Conservation (phyloP, 2,329 filamentous ascomycete genomes). For the Fusarium buxicola region DNA sequence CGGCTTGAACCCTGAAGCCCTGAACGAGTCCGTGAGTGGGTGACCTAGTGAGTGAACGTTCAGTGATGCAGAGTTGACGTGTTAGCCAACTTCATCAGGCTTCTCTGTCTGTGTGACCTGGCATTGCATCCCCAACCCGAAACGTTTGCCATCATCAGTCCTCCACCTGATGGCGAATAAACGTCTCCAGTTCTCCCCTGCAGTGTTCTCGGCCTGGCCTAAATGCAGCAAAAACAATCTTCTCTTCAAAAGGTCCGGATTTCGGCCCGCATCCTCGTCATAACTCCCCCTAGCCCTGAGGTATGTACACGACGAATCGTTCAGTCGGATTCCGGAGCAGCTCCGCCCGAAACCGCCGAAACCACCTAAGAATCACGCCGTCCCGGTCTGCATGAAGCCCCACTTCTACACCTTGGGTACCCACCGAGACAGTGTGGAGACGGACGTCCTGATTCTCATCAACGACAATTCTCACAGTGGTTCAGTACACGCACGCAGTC, state of each 20-base stretch:
- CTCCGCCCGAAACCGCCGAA: conserved; percentile 30
- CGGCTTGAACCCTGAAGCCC: conserved; percentile 23
- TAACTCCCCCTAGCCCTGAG: background rate
- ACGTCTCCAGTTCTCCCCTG: background rate
- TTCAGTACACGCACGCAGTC: conserved; percentile 22
- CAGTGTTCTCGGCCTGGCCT: conserved; percentile 3
- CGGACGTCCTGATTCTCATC: conserved; percentile 35
- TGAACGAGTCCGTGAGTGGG: too few relatives aligned
- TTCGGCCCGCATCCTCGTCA: conserved; percentile 1
- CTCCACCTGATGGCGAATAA: conserved; percentile 9
- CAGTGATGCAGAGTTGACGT: conserved; percentile 33
- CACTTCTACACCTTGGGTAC: conserved; percentile 30
- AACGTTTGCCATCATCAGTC: conserved; percentile 21
- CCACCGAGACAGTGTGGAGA: conserved; percentile 31
- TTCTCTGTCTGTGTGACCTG: conserved; percentile 34
- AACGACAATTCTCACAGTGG: conserved; percentile 34
- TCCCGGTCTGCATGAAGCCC: conserved; percentile 11
- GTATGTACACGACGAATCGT: conserved; percentile 1
- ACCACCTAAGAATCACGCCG: conserved; percentile 2
- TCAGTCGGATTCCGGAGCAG: conserved; percentile 18
- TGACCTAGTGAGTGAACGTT: conserved; percentile 7
- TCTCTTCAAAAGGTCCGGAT: background rate
- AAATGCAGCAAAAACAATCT: conserved; percentile 2
- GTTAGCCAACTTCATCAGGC: conserved; percentile 11
- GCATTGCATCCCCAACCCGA: conserved; percentile 32